Base-by-base conservation (phyloP, 352 stramenopile genomes). In the Globisporangium lucens region DNA sequence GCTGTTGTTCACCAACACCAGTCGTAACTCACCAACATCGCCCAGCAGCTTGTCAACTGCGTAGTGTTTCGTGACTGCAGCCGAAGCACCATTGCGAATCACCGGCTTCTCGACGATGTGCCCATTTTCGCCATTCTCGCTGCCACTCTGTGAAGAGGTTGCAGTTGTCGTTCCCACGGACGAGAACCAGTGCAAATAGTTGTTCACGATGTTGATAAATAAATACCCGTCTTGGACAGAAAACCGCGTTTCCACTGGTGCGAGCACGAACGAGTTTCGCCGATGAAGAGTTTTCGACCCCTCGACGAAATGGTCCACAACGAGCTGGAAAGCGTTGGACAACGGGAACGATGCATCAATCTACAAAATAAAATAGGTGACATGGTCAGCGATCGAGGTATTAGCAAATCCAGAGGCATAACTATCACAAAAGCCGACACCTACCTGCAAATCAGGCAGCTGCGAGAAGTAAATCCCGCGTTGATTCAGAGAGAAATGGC, bases 1-100 rank as follows among this genome's bases (percentile, higher is more conserved):
- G 56, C 87, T 94, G 69, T 96, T 96, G 76, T 95, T 96, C 12
- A 96, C 89, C 4, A 96, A 67, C 15, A 96, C 89, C 56, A 96
- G 78, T 33, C 89, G 85, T 36, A 96, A 15, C 61, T 93, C 85
- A 10, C 89, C 89, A 66, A 96, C 83, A 74, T 96, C 87, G 27
- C 87, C 89, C 58, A 96, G 72, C 61, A 96, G 70, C 65, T 93
- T 93, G 63, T 96, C 89, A 46, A 88, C 72, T 17, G 78, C 75
- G 61, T 83, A 95, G n/a, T 65, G 66, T 56, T 22, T 35, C 13
- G 47, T 9, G 33, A 24, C 30, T 29, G 24, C 36, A 12, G 29
- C 33, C 30, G 56, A 55, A 22, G 29, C 43, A 29, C 27, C 15
- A 20, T 30, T 61, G 38, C 36, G 49, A 51, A 30, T 24, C 29